Percentiles rank a stretch among this genome's conserved stretches.
These are phyloP conservation scores for Tribonema minus DNA, from an alignment of 108 stramenopile species.

Conservation along the genomic window DNA sequence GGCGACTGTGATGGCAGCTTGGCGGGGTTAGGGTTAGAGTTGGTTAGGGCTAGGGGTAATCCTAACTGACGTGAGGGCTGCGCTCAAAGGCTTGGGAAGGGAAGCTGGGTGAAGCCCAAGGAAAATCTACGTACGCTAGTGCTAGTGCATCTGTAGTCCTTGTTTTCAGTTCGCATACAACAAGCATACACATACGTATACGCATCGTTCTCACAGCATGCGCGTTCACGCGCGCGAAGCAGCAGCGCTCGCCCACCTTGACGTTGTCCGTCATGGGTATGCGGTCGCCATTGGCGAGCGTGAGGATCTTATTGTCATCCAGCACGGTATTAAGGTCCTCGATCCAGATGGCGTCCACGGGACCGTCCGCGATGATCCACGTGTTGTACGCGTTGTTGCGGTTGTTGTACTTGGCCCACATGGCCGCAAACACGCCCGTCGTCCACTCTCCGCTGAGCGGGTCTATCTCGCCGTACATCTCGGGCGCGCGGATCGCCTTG, in stretches of 20 bases:
- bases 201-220: no score
- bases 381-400: conserved; percentile 77
- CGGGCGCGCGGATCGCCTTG: conserved; percentile 80
- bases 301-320: conserved; percentile 78
- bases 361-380: conserved; percentile 87
- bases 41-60: no score
- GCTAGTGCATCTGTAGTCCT: no score
- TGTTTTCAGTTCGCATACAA: no score
- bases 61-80: no score
- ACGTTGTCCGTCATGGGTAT: conserved; percentile 90
- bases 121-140: no score
- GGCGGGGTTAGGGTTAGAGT: no score
- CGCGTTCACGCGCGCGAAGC: no score
- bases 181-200: no score
- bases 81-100: no score
- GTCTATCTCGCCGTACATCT: conserved; percentile 89
- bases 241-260: conserved; percentile 19
- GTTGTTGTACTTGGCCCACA: conserved; percentile 85
- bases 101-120: no score
- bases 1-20: no score
- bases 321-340: conserved; percentile 87
- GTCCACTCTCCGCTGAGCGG: conserved; percentile 81
- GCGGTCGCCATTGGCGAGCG: conserved; percentile 82
- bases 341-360: conserved; percentile 91
- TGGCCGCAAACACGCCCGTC: conserved; percentile 83